A percentile compares a stretch with the other conserved stretches of the same genome.
Evolutionary conservation across 371 early-diverging fungal genomes (phyloP).

Genomic region (Mortierella sp.): DNA sequence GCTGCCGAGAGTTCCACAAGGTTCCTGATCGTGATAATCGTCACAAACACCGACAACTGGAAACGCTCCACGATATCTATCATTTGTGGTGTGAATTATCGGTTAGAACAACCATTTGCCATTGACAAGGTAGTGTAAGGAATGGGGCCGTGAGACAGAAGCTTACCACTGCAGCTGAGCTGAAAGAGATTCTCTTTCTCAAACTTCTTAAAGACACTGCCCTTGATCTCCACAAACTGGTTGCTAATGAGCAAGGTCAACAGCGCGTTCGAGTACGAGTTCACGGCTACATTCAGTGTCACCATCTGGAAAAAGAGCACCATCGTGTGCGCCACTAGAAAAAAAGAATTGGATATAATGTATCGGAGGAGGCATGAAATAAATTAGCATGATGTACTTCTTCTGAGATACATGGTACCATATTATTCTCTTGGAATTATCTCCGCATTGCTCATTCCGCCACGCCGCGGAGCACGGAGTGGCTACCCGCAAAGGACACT

Average conservation of each 20-base stretch:
- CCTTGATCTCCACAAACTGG: slow-evolving; percentile 98
- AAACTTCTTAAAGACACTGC: slow-evolving; percentile 95
- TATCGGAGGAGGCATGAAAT: not conserved
- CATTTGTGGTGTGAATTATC: not conserved
- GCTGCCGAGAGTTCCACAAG: slow-evolving; percentile 89
- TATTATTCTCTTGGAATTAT: not conserved
- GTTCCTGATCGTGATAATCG: slow-evolving; percentile 91
- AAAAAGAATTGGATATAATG: not conserved
- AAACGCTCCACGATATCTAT: slow-evolving; percentile 96
- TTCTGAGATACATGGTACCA: not conserved
- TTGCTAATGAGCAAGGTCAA: slow-evolving; percentile 94
- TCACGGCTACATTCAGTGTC: slow-evolving; percentile 96
- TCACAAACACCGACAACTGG: slow-evolving; percentile 87
- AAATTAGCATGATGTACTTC: not conserved
- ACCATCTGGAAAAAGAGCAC: slow-evolving; percentile 97
- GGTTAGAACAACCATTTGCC: not conserved
- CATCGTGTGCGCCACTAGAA: slow-evolving; percentile 83
- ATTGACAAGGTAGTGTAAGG: too few species aligned
- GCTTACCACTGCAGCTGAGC: slow-evolving; percentile 86
- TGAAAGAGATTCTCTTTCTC: slow-evolving; percentile 97
- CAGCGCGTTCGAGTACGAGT: slow-evolving; percentile 94
- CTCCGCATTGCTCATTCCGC: not conserved
- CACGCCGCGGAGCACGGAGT: not conserved
- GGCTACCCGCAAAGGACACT: slow-evolving; percentile 6
- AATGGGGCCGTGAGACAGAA: too few species aligned